Conservation (phyloP, 2,329 filamentous ascomycete genomes). For the Colletotrichum sp. region DNA sequence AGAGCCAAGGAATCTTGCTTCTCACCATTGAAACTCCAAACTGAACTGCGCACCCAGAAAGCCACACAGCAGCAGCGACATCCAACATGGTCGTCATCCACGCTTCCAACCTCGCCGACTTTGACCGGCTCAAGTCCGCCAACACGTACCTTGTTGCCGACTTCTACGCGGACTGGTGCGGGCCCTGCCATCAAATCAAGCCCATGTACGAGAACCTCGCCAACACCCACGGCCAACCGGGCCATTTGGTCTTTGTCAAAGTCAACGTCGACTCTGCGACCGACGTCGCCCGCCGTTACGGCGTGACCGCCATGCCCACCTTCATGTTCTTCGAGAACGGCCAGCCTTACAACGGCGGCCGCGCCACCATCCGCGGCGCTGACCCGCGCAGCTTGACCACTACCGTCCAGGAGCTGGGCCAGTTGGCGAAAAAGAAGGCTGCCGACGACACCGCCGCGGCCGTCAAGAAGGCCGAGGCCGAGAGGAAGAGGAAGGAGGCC, state of each 20-base stretch:
- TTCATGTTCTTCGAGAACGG: constrained; percentile 66
- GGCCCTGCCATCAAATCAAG: constrained; percentile 64
- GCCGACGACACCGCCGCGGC: constrained; percentile 27
- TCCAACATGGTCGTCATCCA: constrained; percentile 36
- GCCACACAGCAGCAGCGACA: neutral
- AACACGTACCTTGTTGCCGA: constrained; percentile 60
- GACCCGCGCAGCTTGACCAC: constrained; percentile 21
- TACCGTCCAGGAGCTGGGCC: constrained; percentile 9
- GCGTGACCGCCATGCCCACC: constrained; percentile 62
- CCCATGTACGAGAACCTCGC: constrained; percentile 59
- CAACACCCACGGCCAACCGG: constrained; percentile 35
- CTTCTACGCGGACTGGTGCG: constrained; percentile 66
- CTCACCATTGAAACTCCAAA: neutral
- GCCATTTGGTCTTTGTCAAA: constrained; percentile 59
- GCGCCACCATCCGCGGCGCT: constrained; percentile 33
- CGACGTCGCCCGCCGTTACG: constrained; percentile 54
- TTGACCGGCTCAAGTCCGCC: constrained; percentile 51
- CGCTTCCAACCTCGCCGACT: constrained; percentile 49
- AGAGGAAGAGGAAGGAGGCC: constrained; percentile 5
- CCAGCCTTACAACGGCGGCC: constrained; percentile 47
- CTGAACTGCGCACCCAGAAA: neutral
- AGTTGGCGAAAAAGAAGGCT: constrained; percentile 28
- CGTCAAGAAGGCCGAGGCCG: constrained; percentile 30
- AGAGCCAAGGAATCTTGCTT: neutral
- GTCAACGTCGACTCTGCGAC: constrained; percentile 63